Conservation (phyloP, 768 basidiomycete genomes). For the Phaffia australis region DNA sequence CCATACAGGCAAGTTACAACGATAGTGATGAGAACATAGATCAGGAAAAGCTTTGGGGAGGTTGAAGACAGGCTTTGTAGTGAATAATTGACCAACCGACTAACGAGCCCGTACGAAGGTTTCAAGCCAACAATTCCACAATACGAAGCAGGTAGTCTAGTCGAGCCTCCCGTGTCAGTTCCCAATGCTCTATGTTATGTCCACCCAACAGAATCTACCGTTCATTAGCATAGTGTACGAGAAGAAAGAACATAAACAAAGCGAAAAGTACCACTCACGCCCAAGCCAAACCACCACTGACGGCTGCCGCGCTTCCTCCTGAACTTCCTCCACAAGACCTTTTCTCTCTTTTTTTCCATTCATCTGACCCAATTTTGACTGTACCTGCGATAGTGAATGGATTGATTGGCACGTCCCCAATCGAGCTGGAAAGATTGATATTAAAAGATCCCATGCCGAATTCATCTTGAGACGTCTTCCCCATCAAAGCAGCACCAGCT, state of each 20-base stretch:
- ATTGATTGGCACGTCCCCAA: slow-evolving; percentile 12
- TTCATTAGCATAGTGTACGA: neutral
- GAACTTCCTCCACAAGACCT: slow-evolving; percentile 58
- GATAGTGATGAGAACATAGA: neutral
- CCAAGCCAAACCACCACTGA: slow-evolving; percentile 69
- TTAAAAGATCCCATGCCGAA: slow-evolving; percentile 91
- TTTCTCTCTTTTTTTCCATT: slow-evolving; percentile 12
- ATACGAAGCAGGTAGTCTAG: slow-evolving; percentile 83
- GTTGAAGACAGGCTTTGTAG: neutral
- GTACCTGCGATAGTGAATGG: slow-evolving; percentile 3
- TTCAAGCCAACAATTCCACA: slow-evolving; percentile 87
- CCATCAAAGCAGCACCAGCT: slow-evolving; percentile 60
- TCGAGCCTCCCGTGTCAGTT: slow-evolving; percentile 93
- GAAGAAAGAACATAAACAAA: neutral
- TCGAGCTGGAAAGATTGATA: slow-evolving; percentile 61
- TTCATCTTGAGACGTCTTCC: slow-evolving; percentile 93
- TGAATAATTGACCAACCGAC: slow-evolving; percentile 48
- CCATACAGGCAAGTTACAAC: too few species aligned
- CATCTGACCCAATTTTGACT: neutral
- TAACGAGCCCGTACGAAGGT: slow-evolving; percentile 85
- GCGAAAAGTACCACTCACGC: slow-evolving; percentile 50
- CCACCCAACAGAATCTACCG: neutral
- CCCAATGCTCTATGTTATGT: slow-evolving; percentile 57
- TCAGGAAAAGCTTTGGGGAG: neutral
- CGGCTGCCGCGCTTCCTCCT: slow-evolving; percentile 89